These are phyloP conservation scores for Ophiostoma ulmi DNA, from an alignment of 2,329 filamentous ascomycete species.

Conservation along the genomic window DNA sequence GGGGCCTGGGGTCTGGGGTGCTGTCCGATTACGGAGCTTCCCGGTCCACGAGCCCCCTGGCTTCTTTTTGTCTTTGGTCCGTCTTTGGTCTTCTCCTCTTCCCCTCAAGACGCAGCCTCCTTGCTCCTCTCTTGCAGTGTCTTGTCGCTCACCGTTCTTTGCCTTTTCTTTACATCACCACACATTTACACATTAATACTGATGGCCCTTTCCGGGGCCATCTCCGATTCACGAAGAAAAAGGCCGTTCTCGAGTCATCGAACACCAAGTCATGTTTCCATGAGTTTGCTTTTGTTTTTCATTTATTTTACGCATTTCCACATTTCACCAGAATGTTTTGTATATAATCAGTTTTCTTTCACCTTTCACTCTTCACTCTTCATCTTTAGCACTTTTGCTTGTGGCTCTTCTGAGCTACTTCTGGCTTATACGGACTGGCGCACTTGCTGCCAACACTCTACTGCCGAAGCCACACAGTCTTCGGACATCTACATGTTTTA, in stretches of 20 bases:
- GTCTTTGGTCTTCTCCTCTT: neutral
- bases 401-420: neutral
- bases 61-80: neutral
- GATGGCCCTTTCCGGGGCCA: neutral
- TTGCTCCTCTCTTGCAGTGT: neutral
- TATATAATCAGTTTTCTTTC: constrained; percentile 17
- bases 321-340: constrained; percentile 17
- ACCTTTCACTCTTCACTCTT: neutral
- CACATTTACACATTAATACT: neutral
- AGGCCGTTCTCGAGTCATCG: constrained; percentile 7
- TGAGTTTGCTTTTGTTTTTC: constrained; percentile 7
- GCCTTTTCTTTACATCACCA: neutral
- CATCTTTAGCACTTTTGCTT: neutral
- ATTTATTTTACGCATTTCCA: neutral
- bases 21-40: neutral
- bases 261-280: constrained; percentile 11
- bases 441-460: neutral
- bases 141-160: neutral
- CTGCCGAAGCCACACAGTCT: neutral
- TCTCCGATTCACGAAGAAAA: constrained; percentile 2
- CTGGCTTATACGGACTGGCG: neutral
- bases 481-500: constrained; percentile 6
- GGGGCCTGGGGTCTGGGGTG: neutral
- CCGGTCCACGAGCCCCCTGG: neutral
- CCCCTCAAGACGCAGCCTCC: neutral